phyloP scores from a whole-genome alignment of 23 red algal genomes.

The Gracilaria vermiculophylla region DNA sequence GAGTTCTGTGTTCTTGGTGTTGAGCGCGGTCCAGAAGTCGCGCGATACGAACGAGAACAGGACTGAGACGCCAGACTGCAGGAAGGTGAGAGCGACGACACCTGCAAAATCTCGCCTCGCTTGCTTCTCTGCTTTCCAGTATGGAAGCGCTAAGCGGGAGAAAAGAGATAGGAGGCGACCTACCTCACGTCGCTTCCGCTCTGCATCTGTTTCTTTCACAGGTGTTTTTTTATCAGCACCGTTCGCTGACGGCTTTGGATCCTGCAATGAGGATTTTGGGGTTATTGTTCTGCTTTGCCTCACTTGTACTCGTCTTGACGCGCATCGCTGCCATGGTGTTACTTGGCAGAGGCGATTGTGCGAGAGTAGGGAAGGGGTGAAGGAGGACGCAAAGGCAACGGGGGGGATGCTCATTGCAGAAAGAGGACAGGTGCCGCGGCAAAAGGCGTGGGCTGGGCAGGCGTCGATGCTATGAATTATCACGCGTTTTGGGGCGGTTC shows the following conservation, averaged over 20 bases:
- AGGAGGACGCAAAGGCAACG: background rate
- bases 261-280: background rate
- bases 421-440: background rate
- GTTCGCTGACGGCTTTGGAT: background rate
- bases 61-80: slow-evolving; percentile 90
- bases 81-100: slow-evolving; percentile 79
- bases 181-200: slow-evolving; percentile 58
- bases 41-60: slow-evolving; percentile 86
- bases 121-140: slow-evolving; percentile 63
- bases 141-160: slow-evolving; percentile 79
- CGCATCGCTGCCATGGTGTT: background rate
- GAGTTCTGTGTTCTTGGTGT: slow-evolving; percentile 75
- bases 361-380: background rate
- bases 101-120: slow-evolving; percentile 69
- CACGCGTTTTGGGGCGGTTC: no score
- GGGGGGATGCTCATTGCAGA: background rate
- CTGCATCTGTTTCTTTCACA: slow-evolving; percentile 7
- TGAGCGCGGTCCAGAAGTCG: slow-evolving; percentile 96
- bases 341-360: background rate
- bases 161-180: slow-evolving; percentile 77
- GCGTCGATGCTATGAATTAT: no score
- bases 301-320: background rate
- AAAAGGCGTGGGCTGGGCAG: background rate
- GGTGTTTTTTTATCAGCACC: background rate
- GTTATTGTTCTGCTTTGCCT: background rate